Base-by-base conservation (phyloP, 768 basidiomycete genomes). In the Naganishia vaughanmartiniae region DNA sequence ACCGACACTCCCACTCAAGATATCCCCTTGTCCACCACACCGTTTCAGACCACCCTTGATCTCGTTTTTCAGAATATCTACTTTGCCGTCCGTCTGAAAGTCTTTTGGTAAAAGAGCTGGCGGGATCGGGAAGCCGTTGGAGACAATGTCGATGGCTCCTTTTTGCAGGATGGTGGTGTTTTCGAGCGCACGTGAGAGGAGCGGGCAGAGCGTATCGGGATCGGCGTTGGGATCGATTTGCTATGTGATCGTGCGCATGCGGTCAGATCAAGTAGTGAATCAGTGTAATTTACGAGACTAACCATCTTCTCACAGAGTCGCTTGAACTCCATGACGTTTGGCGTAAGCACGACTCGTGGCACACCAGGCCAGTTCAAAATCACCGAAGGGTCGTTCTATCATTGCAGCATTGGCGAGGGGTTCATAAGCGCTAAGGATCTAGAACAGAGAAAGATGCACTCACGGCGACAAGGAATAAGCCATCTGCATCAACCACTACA, bases 21-120 rank as follows among this genome's bases (percentile, higher is more conserved):
- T 88, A 81, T 99, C 96, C 0, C 96, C 96, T 79, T 98, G 96
- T 0, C 96, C 96, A 15, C 96, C 95, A 76, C 92, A 94, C 67
- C 96, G 84, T 83, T 95, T 95, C 75, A 91, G 74, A 1, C 95
- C 93, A 1, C 96, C 96, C 66, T 86, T 82, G 0, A 85, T 82
- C 73, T 90, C 88, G 33, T 90, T 87, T 65, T 85, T 84, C 4
- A 93, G 81, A 4, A 86, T 85, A 76, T 89, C 88, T 69, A 31
- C 30, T 36, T 68, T 66, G 26, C 53, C 58, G 57, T 68, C 70
- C 42, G 65, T 66, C 54, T 87, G 74, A 68, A 83, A 83, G 2
- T 84, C 85, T 45, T 82, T 83, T 11, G 85, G 86, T 3, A 70
- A 24, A 0, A 80, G 71, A 39, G 77, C 72, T 4, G 72, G 4